Evolutionary conservation across 148 eudicot genomes (phyloP).

Genomic region (Diospyros lotus): DNA sequence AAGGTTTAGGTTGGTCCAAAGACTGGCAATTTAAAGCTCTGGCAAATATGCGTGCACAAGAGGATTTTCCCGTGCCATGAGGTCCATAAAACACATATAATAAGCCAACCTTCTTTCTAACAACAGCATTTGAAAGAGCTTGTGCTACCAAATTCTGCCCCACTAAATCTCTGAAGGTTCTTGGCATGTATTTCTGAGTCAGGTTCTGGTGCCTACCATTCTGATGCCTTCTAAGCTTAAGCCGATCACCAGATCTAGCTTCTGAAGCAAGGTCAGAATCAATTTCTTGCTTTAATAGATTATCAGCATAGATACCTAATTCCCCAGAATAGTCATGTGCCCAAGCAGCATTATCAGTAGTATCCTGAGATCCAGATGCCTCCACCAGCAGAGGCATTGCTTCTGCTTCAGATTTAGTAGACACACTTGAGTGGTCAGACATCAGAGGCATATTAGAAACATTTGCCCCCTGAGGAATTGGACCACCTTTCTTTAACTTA

Average conservation of each 20-base stretch:
- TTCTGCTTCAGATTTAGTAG: constrained; percentile 56
- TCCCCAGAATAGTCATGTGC: constrained; percentile 95
- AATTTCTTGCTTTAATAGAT: constrained; percentile 56
- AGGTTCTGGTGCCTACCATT: constrained; percentile 66
- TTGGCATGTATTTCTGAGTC: constrained; percentile 88
- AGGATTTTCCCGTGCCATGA: constrained; percentile 93
- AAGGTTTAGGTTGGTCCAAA: constrained; percentile 76
- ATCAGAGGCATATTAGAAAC: constrained; percentile 34
- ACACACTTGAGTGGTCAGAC: constrained; percentile 56
- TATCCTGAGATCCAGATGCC: constrained; percentile 64
- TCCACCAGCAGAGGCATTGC: constrained; percentile 71
- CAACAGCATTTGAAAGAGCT: constrained; percentile 85
- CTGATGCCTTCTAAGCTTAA: constrained; percentile 31
- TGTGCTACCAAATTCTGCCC: constrained; percentile 90
- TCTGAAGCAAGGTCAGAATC: constrained; percentile 85
- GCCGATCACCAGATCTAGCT: constrained; percentile 51
- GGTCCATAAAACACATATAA: constrained; percentile 89
- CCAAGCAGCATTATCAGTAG: constrained; percentile 72
- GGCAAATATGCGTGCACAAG: constrained; percentile 87
- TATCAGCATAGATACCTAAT: constrained; percentile 81
- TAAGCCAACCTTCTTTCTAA: constrained; percentile 67
- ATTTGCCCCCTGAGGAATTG: constrained; percentile 35
- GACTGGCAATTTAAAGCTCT: constrained; percentile 91
- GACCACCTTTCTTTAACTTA: constrained; percentile 52
- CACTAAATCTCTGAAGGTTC: constrained; percentile 83